phyloP scores from a whole-genome alignment of 805 yeast genomes.

The Helenozyma baotianmanensis region DNA sequence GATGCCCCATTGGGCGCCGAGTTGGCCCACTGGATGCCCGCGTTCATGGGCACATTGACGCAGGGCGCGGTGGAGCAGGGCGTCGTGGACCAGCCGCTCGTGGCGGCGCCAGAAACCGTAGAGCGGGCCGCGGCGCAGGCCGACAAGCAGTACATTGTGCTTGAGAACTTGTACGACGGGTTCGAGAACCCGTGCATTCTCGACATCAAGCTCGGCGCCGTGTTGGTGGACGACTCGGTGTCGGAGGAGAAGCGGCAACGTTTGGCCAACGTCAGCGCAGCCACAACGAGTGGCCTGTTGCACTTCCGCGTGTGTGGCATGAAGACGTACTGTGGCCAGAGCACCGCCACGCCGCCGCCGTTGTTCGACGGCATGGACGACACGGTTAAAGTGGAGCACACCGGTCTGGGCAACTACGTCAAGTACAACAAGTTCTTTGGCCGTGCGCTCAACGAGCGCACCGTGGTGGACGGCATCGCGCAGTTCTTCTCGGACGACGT shows the following conservation, averaged over 20 bases:
- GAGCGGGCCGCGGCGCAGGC: background rate
- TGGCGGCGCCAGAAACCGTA: background rate
- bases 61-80: slow-evolving; percentile 27
- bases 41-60: slow-evolving; percentile 54
- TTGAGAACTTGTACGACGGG: slow-evolving; percentile 66
- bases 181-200: slow-evolving; percentile 64
- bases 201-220: slow-evolving; percentile 79
- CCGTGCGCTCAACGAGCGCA: slow-evolving; percentile 44
- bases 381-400: slow-evolving; percentile 10
- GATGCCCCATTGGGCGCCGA: slow-evolving; percentile 27
- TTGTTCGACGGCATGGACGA: slow-evolving; percentile 16
- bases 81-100: no score
- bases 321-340: slow-evolving; percentile 42
- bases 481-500: slow-evolving; percentile 39
- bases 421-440: slow-evolving; percentile 70
- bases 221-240: slow-evolving; percentile 55
- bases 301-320: slow-evolving; percentile 85
- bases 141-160: slow-evolving; percentile 47
- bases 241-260: slow-evolving; percentile 55
- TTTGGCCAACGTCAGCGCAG: slow-evolving; percentile 54
- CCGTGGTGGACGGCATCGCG: slow-evolving; percentile 42
- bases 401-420: slow-evolving; percentile 38
- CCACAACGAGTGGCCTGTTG: slow-evolving; percentile 78
- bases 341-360: slow-evolving; percentile 3
- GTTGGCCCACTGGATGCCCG: slow-evolving; percentile 58